phyloP scores from a whole-genome alignment of 2,329 filamentous ascomycete species.

The Fusarium pseudocircinatum region DNA sequence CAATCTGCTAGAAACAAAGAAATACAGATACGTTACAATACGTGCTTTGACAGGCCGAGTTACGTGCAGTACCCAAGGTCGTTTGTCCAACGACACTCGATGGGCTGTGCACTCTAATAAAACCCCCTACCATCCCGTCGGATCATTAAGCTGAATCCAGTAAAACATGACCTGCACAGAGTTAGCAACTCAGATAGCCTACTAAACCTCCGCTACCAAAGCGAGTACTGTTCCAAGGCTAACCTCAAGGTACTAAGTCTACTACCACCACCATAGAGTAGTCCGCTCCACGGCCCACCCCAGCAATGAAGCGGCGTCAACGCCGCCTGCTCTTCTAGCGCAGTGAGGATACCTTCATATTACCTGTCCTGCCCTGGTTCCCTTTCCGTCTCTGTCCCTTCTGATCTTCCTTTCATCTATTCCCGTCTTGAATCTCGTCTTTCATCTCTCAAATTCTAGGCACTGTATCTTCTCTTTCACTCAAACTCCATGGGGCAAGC shows the following conservation, averaged over 20 bases:
- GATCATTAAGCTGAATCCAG: constrained; percentile 24
- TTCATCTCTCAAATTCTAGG: neutral
- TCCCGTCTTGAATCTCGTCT: neutral
- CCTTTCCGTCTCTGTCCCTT: constrained; percentile 10
- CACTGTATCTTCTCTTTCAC: neutral
- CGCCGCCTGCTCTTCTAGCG: constrained; percentile 43
- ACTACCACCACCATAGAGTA: constrained; percentile 6
- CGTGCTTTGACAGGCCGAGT: neutral
- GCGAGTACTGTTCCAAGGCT: constrained; percentile 6
- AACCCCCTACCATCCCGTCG: constrained; percentile 22
- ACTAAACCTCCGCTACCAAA: neutral
- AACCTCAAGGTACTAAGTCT: constrained; percentile 10
- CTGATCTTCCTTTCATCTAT: constrained; percentile 8
- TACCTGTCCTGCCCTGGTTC: constrained; percentile 28
- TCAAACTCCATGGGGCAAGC: constrained; percentile 35
- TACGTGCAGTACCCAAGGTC: neutral
- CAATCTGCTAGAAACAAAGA: constrained; percentile 14
- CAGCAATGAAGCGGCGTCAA: constrained; percentile 42
- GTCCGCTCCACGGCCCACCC: constrained; percentile 40
- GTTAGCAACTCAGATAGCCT: constrained; percentile 24
- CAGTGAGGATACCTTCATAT: constrained; percentile 46
- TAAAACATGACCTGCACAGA: neutral
- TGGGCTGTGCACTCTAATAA: neutral
- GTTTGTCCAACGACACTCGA: neutral
- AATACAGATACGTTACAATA: neutral